Conservation (phyloP, 371 early-diverging fungal genomes). For the Mortierella sp. region DNA sequence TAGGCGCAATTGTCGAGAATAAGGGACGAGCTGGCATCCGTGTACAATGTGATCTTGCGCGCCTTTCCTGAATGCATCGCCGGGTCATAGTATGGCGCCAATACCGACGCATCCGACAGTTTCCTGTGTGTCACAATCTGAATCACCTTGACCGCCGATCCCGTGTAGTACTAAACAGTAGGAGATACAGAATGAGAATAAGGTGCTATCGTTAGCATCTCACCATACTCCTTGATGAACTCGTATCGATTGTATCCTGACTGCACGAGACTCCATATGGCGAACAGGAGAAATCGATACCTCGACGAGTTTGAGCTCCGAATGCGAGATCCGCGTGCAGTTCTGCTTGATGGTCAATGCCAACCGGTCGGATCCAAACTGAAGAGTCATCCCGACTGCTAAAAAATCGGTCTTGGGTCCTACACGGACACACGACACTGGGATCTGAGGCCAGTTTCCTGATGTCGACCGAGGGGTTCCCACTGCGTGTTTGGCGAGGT, state of each 20-base stretch:
- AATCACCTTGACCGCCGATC: constrained; percentile 28
- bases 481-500: not conserved
- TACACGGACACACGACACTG: constrained; percentile 31
- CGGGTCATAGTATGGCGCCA: constrained; percentile 38
- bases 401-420: constrained; percentile 35
- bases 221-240: not conserved
- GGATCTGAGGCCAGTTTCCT: constrained; percentile 35
- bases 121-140: constrained; percentile 32
- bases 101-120: constrained; percentile 27
- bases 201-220: not conserved
- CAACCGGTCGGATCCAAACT: constrained; percentile 42
- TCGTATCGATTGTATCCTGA: not conserved
- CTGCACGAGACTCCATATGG: no score
- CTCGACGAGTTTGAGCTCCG: constrained; percentile 34
- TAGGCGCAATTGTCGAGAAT: constrained; percentile 23
- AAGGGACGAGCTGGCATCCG: constrained; percentile 22
- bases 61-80: constrained; percentile 14
- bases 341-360: constrained; percentile 35
- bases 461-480: constrained; percentile 6
- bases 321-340: constrained; percentile 34
- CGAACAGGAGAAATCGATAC: constrained; percentile 12
- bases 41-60: constrained; percentile 35
- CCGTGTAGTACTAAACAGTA: constrained; percentile 42
- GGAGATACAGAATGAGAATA: not conserved
- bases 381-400: constrained; percentile 31